Conservation (phyloP, 495 filamentous ascomycete genomes). For the Annulohypoxylon maeteangense region DNA sequence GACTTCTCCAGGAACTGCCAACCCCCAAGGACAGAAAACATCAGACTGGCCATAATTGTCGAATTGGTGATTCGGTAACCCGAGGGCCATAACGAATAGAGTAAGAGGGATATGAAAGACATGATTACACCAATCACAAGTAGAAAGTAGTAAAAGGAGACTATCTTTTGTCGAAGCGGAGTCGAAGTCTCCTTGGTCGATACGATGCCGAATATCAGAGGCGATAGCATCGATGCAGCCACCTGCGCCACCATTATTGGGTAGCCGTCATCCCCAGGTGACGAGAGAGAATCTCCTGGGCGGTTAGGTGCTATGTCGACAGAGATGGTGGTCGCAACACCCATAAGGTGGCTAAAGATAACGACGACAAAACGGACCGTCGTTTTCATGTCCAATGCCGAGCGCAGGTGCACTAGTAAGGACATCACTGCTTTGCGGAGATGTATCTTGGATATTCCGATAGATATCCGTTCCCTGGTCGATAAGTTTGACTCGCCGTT, state of each 20-base stretch:
- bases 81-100: constrained; percentile 27
- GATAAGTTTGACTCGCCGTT: neutral
- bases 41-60: constrained; percentile 16
- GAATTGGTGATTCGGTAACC: constrained; percentile 25
- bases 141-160: constrained; percentile 20
- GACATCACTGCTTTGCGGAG: neutral
- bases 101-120: constrained; percentile 26
- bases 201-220: constrained; percentile 17
- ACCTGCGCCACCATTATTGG: constrained; percentile 30
- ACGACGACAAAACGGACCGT: constrained; percentile 26
- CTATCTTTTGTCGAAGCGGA: constrained; percentile 16
- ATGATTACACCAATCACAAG: constrained; percentile 21
- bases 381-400: neutral
- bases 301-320: constrained; percentile 1
- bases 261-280: constrained; percentile 9
- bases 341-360: constrained; percentile 21
- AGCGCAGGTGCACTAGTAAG: neutral
- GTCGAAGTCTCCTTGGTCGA: constrained; percentile 8
- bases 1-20: constrained; percentile 36
- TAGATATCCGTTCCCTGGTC: neutral
- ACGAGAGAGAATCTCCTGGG: constrained; percentile 4
- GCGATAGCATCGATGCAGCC: constrained; percentile 22
- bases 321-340: constrained; percentile 7
- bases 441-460: neutral
- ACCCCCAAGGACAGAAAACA: constrained; percentile 28